phyloP scores from a whole-genome alignment of 139 green algal species.

The Astrephomene gubernaculifera region DNA sequence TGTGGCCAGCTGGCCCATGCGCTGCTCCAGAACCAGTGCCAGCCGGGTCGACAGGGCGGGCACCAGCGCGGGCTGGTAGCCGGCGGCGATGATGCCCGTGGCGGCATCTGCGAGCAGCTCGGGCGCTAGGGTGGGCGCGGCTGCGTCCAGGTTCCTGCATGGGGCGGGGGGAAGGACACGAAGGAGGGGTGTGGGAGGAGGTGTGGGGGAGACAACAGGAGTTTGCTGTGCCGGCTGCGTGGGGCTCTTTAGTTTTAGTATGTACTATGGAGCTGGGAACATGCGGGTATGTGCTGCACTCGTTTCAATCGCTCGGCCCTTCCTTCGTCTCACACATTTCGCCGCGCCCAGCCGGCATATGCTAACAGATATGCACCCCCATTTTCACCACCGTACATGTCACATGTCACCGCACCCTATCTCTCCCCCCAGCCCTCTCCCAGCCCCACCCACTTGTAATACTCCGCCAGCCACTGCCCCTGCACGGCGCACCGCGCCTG shows the following conservation, averaged over 20 bases:
- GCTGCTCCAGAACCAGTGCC: not conserved
- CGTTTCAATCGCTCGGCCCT: no score
- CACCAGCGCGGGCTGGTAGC: conserved; percentile 16
- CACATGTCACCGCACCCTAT: not conserved
- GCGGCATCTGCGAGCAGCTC: not conserved
- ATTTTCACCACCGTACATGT: no score
- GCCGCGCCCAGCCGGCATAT: no score
- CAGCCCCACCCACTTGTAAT: conserved; percentile 6
- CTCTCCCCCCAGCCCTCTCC: not conserved
- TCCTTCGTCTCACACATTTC: no score
- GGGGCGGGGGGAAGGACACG: no score
- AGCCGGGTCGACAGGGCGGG: conserved; percentile 12
- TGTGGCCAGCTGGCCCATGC: not conserved
- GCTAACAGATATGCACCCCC: no score
- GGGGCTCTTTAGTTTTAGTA: no score
- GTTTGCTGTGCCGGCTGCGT: no score
- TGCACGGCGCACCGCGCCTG: not conserved
- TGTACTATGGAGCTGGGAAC: no score
- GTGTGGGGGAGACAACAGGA: no score
- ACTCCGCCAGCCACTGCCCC: not conserved
- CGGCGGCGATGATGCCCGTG: not conserved
- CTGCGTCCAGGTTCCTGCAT: not conserved
- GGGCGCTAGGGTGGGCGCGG: not conserved
- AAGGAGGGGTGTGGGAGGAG: no score
- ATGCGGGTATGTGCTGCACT: no score